phyloP scores from a whole-genome alignment of 2,329 filamentous ascomycete genomes.

The Beauveria caledonica region DNA sequence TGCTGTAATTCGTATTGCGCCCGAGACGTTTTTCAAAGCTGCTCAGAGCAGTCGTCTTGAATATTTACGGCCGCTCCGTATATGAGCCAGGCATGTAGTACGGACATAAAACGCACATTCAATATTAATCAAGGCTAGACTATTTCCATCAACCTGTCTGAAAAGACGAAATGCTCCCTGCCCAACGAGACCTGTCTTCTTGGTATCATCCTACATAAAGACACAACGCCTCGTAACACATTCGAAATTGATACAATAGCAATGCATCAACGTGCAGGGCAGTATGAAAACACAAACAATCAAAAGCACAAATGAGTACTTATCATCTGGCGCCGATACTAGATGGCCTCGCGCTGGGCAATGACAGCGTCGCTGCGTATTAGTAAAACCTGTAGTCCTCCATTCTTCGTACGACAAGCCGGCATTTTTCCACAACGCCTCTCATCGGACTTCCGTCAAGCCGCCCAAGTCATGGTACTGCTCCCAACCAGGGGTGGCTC shows the following conservation, averaged over 20 bases:
- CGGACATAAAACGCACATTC: too few species aligned
- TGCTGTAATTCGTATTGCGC: too few species aligned
- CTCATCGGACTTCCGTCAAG: constrained; percentile 31
- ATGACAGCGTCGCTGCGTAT: background rate
- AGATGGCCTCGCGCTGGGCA: constrained; percentile 1
- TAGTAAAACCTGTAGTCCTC: background rate
- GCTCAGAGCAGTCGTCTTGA: too few species aligned
- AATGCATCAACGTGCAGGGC: background rate
- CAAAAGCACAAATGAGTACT: background rate
- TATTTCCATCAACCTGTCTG: background rate
- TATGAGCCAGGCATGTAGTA: too few species aligned
- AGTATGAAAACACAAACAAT: background rate
- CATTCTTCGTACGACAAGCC: background rate
- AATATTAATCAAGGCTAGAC: too few species aligned
- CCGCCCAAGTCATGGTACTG: constrained; percentile 40
- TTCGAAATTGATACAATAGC: background rate
- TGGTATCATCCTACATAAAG: constrained; percentile 1
- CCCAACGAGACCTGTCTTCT: background rate
- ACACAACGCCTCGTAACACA: background rate
- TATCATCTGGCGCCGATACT: constrained; percentile 1
- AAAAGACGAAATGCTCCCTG: background rate
- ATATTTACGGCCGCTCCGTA: too few species aligned
- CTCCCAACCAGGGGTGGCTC: constrained; percentile 33
- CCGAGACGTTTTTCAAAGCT: too few species aligned
- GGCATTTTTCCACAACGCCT: too few species aligned